Conservation (phyloP, 352 stramenopile genomes). For the Globisporangium nagaii region DNA sequence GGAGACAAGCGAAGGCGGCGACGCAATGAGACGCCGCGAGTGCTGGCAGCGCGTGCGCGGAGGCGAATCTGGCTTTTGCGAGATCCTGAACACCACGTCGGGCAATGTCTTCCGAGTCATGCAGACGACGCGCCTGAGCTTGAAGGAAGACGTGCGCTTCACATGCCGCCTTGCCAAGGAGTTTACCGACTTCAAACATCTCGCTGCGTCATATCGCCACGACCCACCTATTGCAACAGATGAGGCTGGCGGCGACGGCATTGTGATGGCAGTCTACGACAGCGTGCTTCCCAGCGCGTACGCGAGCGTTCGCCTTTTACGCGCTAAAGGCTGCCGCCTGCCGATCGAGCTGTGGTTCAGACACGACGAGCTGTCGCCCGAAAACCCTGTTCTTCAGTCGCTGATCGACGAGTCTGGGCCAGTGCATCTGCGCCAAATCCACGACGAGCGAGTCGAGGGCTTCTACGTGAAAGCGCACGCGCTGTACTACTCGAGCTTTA, state of each 20-base stretch:
- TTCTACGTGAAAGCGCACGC: constrained; percentile 53
- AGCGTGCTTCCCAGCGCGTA: constrained; percentile 39
- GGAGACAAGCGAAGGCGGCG: constrained; percentile 23
- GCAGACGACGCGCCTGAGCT: constrained; percentile 51
- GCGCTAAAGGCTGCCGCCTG: constrained; percentile 28
- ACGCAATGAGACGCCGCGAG: constrained; percentile 31
- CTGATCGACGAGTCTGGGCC: constrained; percentile 28
- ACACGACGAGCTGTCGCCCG: constrained; percentile 30
- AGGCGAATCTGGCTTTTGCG: constrained; percentile 56
- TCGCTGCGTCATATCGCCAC: constrained; percentile 40
- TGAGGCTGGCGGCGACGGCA: constrained; percentile 14
- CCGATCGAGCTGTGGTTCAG: constrained; percentile 57
- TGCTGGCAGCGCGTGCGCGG: constrained; percentile 60
- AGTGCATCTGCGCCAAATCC: constrained; percentile 33
- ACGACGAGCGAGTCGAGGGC: constrained; percentile 36
- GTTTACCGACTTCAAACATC: constrained; percentile 54
- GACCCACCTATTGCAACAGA: constrained; percentile 37
- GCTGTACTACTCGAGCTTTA: constrained; percentile 46
- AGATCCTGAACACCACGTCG: constrained; percentile 47
- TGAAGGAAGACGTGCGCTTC: constrained; percentile 66
- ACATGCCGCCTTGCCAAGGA: constrained; percentile 52
- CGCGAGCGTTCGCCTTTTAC: constrained; percentile 35
- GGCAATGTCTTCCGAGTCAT: constrained; percentile 53
- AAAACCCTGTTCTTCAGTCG: constrained; percentile 29
- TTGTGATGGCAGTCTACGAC: constrained; percentile 47